Percentiles rank a stretch among this genome's conserved stretches.
These are phyloP conservation scores for Simmondsia chinensis DNA, from an alignment of 148 eudicot species.

Conservation along the genomic window DNA sequence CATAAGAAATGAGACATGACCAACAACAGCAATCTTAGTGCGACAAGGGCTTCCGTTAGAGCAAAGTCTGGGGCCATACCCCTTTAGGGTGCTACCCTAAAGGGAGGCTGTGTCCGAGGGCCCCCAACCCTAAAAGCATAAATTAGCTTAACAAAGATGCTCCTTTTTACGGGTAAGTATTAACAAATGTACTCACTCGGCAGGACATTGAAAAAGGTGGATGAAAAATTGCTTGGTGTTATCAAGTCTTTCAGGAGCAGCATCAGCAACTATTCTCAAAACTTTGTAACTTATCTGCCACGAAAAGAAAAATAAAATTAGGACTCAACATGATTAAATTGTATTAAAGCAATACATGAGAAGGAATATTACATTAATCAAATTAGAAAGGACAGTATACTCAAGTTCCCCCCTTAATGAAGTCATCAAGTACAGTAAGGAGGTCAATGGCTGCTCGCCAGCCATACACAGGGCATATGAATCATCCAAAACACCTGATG, in stretches of 20 bases:
- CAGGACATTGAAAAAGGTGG: slow-evolving; percentile 66
- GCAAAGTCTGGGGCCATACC: no score
- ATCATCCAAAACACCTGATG: slow-evolving; percentile 87
- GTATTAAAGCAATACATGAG: not conserved
- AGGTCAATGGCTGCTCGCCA: slow-evolving; percentile 53
- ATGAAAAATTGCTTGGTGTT: slow-evolving; percentile 53
- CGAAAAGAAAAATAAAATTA: slow-evolving; percentile 6
- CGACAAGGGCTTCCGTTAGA: no score
- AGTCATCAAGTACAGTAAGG: slow-evolving; percentile 73
- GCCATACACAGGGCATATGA: slow-evolving; percentile 75
- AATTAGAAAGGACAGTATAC: slow-evolving; percentile 78
- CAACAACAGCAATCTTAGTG: no score
- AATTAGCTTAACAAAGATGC: no score
- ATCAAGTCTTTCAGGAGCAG: slow-evolving; percentile 53
- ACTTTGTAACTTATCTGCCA: slow-evolving; percentile 63
- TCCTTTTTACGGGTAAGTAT: not conserved
- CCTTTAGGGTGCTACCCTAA: no score
- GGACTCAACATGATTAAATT: not conserved
- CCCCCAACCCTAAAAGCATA: no score
- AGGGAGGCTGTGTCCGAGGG: no score
- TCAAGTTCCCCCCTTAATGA: slow-evolving; percentile 80
- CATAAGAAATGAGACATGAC: no score
- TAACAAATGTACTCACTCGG: slow-evolving; percentile 41
- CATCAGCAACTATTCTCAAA: slow-evolving; percentile 73
- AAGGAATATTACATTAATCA: slow-evolving; percentile 50